Evolutionary conservation across 768 basidiomycete genomes (phyloP).

Genomic region (Terana coerulea): DNA sequence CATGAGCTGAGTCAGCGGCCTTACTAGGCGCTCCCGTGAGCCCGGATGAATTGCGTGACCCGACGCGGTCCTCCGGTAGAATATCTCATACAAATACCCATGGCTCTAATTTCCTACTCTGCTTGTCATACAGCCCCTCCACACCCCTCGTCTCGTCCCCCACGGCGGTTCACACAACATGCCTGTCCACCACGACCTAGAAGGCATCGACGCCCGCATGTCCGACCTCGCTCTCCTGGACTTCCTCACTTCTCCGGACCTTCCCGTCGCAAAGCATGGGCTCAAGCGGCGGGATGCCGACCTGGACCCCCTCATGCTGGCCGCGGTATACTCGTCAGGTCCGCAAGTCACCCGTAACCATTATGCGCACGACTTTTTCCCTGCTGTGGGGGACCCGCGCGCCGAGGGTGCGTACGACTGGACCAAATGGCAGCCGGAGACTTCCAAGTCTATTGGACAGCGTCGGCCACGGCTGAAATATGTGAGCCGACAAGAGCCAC

Average conservation of each 20-base stretch:
- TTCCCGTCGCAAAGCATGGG: constrained; percentile 34
- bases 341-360: constrained; percentile 83
- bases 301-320: constrained; percentile 76
- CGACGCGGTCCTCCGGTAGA: constrained; percentile 13
- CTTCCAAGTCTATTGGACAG: constrained; percentile 32
- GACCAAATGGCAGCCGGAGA: constrained; percentile 51
- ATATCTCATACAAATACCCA: constrained; percentile 6
- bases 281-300: constrained; percentile 66
- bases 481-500: constrained; percentile 73
- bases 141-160: neutral
- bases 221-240: constrained; percentile 66
- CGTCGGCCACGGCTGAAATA: constrained; percentile 50
- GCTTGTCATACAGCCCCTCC: neutral
- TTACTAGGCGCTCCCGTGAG: neutral
- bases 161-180: constrained; percentile 13
- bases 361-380: constrained; percentile 78
- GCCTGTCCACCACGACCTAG: constrained; percentile 23
- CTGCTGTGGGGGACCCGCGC: constrained; percentile 48
- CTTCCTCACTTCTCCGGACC: constrained; percentile 44
- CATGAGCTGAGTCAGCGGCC: constrained; percentile 10
- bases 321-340: constrained; percentile 69
- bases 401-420: constrained; percentile 55
- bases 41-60: constrained; percentile 10
- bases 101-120: neutral
- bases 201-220: constrained; percentile 24